Conservation (phyloP, 164 flowering plant genomes). For the Vitis rotundifolia region DNA sequence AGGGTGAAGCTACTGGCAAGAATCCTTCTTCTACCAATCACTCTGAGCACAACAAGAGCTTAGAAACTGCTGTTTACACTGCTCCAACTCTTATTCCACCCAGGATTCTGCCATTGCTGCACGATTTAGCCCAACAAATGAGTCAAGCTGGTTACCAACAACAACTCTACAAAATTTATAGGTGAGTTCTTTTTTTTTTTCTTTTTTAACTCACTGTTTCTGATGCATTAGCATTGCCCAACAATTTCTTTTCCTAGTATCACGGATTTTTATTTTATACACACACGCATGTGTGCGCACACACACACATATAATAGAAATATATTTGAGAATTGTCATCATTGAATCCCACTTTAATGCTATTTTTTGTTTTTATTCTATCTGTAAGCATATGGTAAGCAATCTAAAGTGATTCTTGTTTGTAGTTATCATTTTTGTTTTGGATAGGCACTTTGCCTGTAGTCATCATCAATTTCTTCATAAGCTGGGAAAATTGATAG, state of each 20-base stretch:
- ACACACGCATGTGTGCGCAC: too few relatives aligned
- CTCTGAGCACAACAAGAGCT: slow-evolving; percentile 38
- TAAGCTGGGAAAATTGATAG: neutral
- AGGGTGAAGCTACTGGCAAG: slow-evolving; percentile 41
- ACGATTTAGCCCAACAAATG: slow-evolving; percentile 86
- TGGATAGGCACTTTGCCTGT: too few relatives aligned
- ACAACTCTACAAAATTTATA: slow-evolving; percentile 68
- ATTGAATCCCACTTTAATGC: too few relatives aligned
- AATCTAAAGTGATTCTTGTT: too few relatives aligned
- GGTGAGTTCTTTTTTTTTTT: slow-evolving; percentile 34
- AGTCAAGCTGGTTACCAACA: slow-evolving; percentile 77
- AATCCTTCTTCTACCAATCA: slow-evolving; percentile 25
- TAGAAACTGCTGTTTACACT: slow-evolving; percentile 62
- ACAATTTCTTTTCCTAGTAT: neutral
- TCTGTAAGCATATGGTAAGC: too few relatives aligned
- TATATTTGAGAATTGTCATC: too few relatives aligned
- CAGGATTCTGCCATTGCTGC: slow-evolving; percentile 79
- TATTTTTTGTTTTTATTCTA: too few relatives aligned
- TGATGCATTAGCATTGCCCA: neutral
- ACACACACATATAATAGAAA: too few relatives aligned
- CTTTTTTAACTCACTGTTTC: neutral
- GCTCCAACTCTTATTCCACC: slow-evolving; percentile 90
- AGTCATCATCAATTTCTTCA: too few relatives aligned
- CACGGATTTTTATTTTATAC: too few relatives aligned
- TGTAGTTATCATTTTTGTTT: too few relatives aligned